Evolutionary conservation across 306 rosid species (phyloP).

Genomic region (Pterocarpus santalinus): DNA sequence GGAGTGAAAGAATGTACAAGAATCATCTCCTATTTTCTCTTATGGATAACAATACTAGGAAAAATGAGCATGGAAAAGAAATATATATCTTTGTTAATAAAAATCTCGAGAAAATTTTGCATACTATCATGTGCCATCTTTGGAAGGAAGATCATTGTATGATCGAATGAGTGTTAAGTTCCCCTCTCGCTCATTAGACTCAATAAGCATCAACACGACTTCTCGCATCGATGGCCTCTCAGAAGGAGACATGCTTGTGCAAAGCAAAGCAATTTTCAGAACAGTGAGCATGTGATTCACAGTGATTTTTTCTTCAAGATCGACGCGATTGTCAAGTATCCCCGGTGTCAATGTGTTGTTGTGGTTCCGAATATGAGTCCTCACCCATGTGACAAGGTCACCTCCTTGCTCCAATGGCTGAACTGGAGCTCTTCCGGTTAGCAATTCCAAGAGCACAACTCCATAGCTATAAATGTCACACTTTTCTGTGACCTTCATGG

Average conservation of each 20-base stretch:
- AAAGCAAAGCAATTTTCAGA: constrained; percentile 76
- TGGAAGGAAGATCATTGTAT: constrained; percentile 59
- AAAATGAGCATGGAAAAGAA: constrained; percentile 41
- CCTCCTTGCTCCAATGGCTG: constrained; percentile 94
- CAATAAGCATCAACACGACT: constrained; percentile 84
- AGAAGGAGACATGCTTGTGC: constrained; percentile 73
- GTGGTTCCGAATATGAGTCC: constrained; percentile 63
- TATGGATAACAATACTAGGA: constrained; percentile 45
- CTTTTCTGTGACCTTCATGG: constrained; percentile 97
- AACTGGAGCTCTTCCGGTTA: constrained; percentile 91
- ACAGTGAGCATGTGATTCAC: constrained; percentile 84
- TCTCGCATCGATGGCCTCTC: constrained; percentile 88
- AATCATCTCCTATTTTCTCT: constrained; percentile 48
- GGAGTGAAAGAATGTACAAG: constrained; percentile 68
- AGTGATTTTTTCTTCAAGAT: constrained; percentile 66
- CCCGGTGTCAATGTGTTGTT: constrained; percentile 66
- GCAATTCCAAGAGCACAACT: constrained; percentile 89
- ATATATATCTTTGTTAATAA: constrained; percentile 50
- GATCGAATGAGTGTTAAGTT: constrained; percentile 58
- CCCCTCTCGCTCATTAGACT: constrained; percentile 71
- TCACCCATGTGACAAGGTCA: constrained; percentile 85
- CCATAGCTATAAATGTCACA: constrained; percentile 97
- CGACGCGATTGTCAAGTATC: constrained; percentile 76
- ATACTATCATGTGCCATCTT: constrained; percentile 49
- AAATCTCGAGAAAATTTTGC: constrained; percentile 42